Percentiles rank a stretch among this genome's conserved stretches.
Evolutionary conservation across 2,329 filamentous ascomycete species (phyloP).

Genomic region (Ceratocystis cubensis): DNA sequence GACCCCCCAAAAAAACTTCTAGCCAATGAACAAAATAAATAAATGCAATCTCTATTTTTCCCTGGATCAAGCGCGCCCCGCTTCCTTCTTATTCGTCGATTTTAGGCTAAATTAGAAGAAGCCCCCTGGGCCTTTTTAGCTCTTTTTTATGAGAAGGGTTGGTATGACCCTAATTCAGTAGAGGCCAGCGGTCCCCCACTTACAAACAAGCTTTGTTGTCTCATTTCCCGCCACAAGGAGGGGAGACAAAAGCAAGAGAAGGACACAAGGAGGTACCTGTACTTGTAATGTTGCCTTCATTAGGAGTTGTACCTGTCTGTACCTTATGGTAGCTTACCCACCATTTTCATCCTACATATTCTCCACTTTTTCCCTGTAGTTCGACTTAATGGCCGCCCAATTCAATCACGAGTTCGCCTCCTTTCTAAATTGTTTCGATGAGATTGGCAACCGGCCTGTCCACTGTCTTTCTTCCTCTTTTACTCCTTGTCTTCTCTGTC

Average conservation of each 20-base stretch:
- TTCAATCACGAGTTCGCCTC: constrained; percentile 9
- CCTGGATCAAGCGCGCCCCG: background rate
- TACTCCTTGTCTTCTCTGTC: background rate
- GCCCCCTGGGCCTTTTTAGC: background rate
- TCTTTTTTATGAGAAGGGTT: background rate
- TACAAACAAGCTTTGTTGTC: background rate
- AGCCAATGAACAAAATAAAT: background rate
- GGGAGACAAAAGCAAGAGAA: too few species aligned
- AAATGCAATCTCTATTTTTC: background rate
- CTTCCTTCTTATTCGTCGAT: background rate
- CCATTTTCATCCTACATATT: background rate
- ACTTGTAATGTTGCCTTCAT: background rate
- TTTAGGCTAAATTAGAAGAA: constrained; percentile 2
- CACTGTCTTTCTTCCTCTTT: background rate
- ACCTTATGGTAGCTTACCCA: background rate
- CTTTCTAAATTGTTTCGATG: background rate
- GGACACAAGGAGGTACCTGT: too few species aligned
- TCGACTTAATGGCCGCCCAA: background rate
- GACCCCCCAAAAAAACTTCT: background rate
- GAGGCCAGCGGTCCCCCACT: background rate
- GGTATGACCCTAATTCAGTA: too few species aligned
- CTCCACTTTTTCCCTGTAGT: background rate
- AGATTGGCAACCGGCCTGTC: background rate
- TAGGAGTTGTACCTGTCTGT: background rate
- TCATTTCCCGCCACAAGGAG: background rate